phyloP scores from a whole-genome alignment of 257 asterid genomes.

The Salvia miltiorrhiza region DNA sequence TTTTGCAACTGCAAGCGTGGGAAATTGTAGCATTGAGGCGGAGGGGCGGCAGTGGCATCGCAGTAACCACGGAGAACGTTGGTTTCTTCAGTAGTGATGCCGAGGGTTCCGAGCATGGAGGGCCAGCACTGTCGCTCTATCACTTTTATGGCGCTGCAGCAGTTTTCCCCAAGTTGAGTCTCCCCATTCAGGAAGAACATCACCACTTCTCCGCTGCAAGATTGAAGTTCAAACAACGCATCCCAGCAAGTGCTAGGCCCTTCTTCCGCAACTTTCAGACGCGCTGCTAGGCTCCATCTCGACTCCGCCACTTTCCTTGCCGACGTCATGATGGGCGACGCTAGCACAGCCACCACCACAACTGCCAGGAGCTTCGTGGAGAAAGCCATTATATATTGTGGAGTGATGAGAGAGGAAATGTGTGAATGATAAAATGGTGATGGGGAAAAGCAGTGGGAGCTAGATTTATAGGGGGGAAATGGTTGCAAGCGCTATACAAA shows the following conservation, averaged over 20 bases:
- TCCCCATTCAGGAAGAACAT: constrained; percentile 69
- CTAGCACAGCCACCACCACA: constrained; percentile 11
- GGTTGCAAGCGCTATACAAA: too few relatives aligned
- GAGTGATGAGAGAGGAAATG: neutral
- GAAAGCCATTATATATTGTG: constrained; percentile 21
- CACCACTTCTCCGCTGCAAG: constrained; percentile 65
- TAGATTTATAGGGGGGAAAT: constrained; percentile 26
- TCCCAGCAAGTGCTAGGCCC: constrained; percentile 58
- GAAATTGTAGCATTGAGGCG: constrained; percentile 19
- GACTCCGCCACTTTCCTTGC: too few relatives aligned
- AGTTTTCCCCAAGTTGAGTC: constrained; percentile 46
- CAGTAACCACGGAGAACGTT: constrained; percentile 63
- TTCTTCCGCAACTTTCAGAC: constrained; percentile 37
- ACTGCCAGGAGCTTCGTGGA: constrained; percentile 23
- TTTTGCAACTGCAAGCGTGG: constrained; percentile 21
- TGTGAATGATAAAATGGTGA: too few relatives aligned
- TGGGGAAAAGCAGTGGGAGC: too few relatives aligned
- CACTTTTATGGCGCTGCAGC: constrained; percentile 53
- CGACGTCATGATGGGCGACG: constrained; percentile 21
- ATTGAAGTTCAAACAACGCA: constrained; percentile 54
- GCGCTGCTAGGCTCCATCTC: constrained; percentile 20
- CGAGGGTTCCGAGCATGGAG: constrained; percentile 60
- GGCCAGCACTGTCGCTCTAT: constrained; percentile 71
- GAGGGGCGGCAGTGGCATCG: constrained; percentile 21
- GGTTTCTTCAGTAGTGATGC: constrained; percentile 52